Base-by-base conservation (phyloP, 108 stramenopile genomes). In the Aurantiochytrium sp. region DNA sequence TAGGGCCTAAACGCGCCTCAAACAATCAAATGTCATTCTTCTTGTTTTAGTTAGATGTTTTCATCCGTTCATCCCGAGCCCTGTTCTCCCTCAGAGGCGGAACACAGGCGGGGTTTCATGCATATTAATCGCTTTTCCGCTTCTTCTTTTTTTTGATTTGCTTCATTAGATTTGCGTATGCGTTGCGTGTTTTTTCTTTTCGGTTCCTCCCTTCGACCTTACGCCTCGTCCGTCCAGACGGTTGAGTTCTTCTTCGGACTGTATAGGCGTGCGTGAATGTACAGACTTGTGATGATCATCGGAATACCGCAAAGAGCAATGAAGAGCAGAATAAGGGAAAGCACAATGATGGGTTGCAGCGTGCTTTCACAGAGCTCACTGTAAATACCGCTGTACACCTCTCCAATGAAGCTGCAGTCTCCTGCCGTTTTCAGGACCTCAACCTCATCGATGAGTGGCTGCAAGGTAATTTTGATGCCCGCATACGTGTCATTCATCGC, bases 201-300 rank as follows among this genome's bases (percentile, higher is more conserved):
- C 55, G 8, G 16, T 0, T 23, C 12, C 2, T 14, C 1, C 64
- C 3, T 6, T 69, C 14, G 35, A 8, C 6, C 25, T 69, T 23
- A 69, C 8, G 64, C 76, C 49, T 83, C 51, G 76, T 83, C 76
- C 8, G 76, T 45, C 76, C 76, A 83, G 51, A 83, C 76, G n/a
- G 76, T 4, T 0, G 6, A 10, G 4, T 47, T 18, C 28, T 83
- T 83, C 49, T 83, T 83, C 14, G 49, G 16, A 53, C 76, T 28
- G 28, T 53, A 83, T 0, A 83, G 19, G 45, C 76, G 45, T 23
- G 51, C 51, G 76, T 83, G 45, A 53, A 83, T 83, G 76, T 53
- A 83, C 19, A 83, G 49, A 35, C 76, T 53, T 6, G 76, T 83
- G 25, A 83, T 53, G 76, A 83, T 53, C 45, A 83, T 53, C 14